Evolutionary conservation across 1,284 basidiomycete genomes (phyloP).

Genomic region (Pulveroboletus sp.): DNA sequence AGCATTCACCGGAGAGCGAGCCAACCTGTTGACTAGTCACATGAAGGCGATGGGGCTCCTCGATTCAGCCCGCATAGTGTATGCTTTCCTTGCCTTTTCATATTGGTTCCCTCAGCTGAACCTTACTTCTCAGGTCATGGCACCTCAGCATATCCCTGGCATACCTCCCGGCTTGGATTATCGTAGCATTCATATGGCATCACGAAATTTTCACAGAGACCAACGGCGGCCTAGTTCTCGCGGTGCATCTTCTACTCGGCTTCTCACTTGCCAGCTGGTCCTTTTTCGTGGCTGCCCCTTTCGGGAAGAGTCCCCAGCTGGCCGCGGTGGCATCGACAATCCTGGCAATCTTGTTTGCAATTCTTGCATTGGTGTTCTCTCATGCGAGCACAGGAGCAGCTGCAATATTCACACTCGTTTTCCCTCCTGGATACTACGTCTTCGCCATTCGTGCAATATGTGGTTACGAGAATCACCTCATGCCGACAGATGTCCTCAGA

Average conservation of each 20-base stretch:
- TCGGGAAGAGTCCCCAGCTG: constrained; percentile 72
- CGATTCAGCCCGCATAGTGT: constrained; percentile 66
- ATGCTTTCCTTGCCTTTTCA: constrained; percentile 18
- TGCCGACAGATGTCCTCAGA: constrained; percentile 52
- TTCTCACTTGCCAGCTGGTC: constrained; percentile 70
- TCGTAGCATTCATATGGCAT: constrained; percentile 64
- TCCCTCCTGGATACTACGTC: constrained; percentile 75
- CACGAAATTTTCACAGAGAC: constrained; percentile 64
- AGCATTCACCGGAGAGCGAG: constrained; percentile 62
- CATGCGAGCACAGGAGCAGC: constrained; percentile 48
- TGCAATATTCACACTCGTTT: constrained; percentile 67
- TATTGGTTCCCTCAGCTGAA: neutral
- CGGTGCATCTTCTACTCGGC: constrained; percentile 68
- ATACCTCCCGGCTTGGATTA: constrained; percentile 68
- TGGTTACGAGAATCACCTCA: constrained; percentile 62
- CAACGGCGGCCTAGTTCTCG: constrained; percentile 60
- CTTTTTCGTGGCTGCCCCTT: constrained; percentile 67
- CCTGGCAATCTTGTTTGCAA: constrained; percentile 63
- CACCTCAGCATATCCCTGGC: constrained; percentile 55
- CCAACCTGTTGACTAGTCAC: constrained; percentile 60
- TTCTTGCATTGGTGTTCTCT: constrained; percentile 63
- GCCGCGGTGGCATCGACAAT: constrained; percentile 71
- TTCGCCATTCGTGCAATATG: constrained; percentile 67
- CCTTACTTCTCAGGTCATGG: constrained; percentile 56
- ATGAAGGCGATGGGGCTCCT: constrained; percentile 75